Conservation (phyloP, 805 yeast species). For the Teunomyces pallodes region DNA sequence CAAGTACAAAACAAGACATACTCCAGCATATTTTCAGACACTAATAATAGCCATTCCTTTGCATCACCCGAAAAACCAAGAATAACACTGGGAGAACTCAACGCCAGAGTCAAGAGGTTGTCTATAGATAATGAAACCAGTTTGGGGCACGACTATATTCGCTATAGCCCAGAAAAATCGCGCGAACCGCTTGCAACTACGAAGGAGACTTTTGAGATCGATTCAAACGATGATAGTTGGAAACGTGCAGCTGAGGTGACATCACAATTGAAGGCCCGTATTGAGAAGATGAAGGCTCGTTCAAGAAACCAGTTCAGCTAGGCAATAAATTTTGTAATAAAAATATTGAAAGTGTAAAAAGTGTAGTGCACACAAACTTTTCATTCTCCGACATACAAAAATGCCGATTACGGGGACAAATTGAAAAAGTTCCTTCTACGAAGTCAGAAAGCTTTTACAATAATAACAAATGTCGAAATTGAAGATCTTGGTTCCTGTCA, state of each 20-base stretch:
- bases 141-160: constrained; percentile 19
- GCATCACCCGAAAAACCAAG: constrained; percentile 14
- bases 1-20: constrained; percentile 12
- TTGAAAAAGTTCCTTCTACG: neutral
- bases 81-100: constrained; percentile 35
- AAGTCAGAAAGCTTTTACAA: neutral
- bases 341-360: neutral
- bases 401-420: constrained; percentile 2
- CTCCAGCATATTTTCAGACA: constrained; percentile 4
- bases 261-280: constrained; percentile 77
- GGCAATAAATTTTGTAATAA: neutral
- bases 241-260: constrained; percentile 88
- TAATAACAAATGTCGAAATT: constrained; percentile 39
- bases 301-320: constrained; percentile 15
- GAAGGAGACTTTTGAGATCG: constrained; percentile 30
- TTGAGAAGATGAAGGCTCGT: constrained; percentile 83
- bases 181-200: constrained; percentile 14
- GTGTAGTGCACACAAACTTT: neutral
- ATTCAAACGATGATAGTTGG: constrained; percentile 70
- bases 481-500: constrained; percentile 87
- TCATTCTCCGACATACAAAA: neutral
- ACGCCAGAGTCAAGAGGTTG: constrained; percentile 39
- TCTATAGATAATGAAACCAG: constrained; percentile 23
- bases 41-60: constrained; percentile 5
- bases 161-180: constrained; percentile 18